Percentiles rank a stretch among this genome's conserved stretches.
phyloP scores from a whole-genome alignment of 2,329 filamentous ascomycete species.

The Escovopsis weberi region DNA sequence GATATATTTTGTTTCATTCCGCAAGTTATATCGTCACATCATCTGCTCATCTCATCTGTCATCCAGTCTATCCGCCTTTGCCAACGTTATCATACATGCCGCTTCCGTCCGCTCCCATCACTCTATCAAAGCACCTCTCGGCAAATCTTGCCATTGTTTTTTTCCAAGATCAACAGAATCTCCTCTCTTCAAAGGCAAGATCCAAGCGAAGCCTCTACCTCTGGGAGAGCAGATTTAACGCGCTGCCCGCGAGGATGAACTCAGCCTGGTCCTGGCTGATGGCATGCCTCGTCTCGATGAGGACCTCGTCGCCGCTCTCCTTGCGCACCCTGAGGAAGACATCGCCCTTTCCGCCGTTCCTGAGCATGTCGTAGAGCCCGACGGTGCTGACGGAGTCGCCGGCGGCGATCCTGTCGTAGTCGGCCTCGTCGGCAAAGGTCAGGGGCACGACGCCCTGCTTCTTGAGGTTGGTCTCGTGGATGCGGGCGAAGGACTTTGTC shows the following conservation, averaged over 20 bases:
- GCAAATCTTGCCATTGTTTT: no score
- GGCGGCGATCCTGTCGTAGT: slow-evolving; percentile 73
- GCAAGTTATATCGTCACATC: no score
- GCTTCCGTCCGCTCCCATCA: no score
- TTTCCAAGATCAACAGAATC: no score
- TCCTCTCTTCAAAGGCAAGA: no score
- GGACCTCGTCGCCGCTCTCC: slow-evolving; percentile 45
- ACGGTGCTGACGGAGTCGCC: slow-evolving; percentile 74
- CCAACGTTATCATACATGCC: no score
- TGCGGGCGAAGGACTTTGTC: slow-evolving; percentile 76
- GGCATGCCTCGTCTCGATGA: slow-evolving; percentile 71
- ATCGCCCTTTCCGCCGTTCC: slow-evolving; percentile 61
- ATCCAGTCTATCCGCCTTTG: no score
- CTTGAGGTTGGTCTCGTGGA: slow-evolving; percentile 93
- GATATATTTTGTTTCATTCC: no score
- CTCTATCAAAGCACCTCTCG: no score
- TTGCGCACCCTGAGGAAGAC: slow-evolving; percentile 56
- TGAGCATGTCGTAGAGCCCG: slow-evolving; percentile 70
- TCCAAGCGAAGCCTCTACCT: slow-evolving; percentile 7
- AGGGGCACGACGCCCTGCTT: slow-evolving; percentile 94
- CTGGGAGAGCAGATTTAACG: slow-evolving; percentile 77
- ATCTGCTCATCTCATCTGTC: no score
- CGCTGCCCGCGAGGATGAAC: slow-evolving; percentile 88
- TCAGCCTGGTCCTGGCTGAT: slow-evolving; percentile 79
- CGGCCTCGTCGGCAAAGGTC: slow-evolving; percentile 74